Evolutionary conservation across 2,329 filamentous ascomycete genomes (phyloP), one percentile per base, ranked within the genome.

Genomic region (Anthostomella pinea): DNA sequence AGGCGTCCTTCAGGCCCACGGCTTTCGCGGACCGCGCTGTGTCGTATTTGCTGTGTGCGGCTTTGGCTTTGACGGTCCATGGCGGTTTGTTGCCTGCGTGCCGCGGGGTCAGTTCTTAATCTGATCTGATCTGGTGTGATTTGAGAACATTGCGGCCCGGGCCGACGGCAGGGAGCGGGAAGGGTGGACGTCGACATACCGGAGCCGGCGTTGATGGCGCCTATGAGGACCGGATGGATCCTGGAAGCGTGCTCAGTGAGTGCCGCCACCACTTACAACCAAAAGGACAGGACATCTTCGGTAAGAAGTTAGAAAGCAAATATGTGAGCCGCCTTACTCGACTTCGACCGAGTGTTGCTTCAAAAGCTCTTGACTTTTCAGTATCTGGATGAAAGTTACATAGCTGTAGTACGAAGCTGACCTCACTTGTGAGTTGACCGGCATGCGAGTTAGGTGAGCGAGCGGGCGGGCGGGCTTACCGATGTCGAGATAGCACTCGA

Each of bases 221-320:
- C 81, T 10, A 91, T 69, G 54, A 90, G 82, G 33, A 89, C 71
- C 10, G 87, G 87, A 46, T 84, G 72, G 50, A 85, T 76, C 33
- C 83, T 87, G 45, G 18, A 7, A 14, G 22, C 8, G 31, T 33
- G 14, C 27, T 15, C 2, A 14, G 24, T 20, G 15, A 35, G 29
- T 31, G 21, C 21, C 8, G 21, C 21, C 8, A 8, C 21, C 21
- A 7, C 21, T 7, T 7, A 23, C 6, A 18, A n/a, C n/a, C n/a
- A n/a, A n/a, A n/a, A n/a, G n/a, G n/a, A n/a, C n/a, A n/a, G n/a
- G 10, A 25, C 11, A 15, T 5, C n/a, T 22, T 22, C n/a, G 15
- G 9, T 8, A 18, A n/a, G 8, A 2, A n/a, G 7, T 2, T 4
- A 22, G 16, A 10, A 8, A 18, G 8, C 2, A 18, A 17, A 26